phyloP scores from a whole-genome alignment of 2,329 filamentous ascomycete genomes.

The Hymenoscyphus albidus region DNA sequence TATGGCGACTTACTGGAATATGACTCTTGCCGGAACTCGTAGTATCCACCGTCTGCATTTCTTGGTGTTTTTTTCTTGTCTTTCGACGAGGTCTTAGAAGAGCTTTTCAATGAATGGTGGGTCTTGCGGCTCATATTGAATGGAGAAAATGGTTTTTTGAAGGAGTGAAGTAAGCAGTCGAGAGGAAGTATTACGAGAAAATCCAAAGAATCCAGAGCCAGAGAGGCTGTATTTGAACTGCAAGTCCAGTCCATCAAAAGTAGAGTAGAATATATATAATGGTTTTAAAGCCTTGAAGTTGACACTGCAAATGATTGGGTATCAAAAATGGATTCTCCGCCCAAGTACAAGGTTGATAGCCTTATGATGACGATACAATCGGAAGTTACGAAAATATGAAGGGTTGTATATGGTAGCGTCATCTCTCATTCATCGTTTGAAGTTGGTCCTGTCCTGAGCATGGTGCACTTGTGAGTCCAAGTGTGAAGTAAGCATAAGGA shows the following conservation, averaged over 20 bases:
- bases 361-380: not conserved
- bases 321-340: not conserved
- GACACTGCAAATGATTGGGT: not conserved
- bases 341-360: not conserved
- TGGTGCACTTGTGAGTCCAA: not conserved
- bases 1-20: not conserved
- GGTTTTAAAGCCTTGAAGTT: not conserved
- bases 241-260: too few relatives aligned
- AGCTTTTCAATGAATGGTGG: not conserved
- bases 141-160: not conserved
- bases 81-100: not conserved
- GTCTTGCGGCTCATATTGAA: not conserved
- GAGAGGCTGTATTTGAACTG: too few relatives aligned
- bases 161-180: not conserved
- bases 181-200: too few relatives aligned
- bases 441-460: not conserved
- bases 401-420: not conserved
- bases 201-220: too few relatives aligned
- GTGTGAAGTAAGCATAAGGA: not conserved
- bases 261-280: too few relatives aligned
- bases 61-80: not conserved
- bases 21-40: not conserved
- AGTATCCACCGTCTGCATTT: not conserved
- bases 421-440: not conserved
- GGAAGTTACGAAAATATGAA: not conserved